Evolutionary conservation across 1,139 yeast species (phyloP).

Genomic region (Candida tropicalis): DNA sequence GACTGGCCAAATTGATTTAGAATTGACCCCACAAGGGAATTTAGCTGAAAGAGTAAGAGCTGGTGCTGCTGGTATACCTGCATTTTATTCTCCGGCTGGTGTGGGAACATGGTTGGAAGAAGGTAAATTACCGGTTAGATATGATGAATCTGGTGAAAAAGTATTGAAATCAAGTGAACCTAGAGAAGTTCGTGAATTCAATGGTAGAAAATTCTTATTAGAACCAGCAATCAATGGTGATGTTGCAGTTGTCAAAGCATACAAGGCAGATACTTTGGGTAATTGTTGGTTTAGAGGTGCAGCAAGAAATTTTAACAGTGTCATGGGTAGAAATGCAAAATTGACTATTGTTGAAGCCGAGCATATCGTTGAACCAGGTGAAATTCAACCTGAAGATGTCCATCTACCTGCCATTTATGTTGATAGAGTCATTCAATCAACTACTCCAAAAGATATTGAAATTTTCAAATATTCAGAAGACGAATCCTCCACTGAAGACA

Average conservation of each 20-base stretch:
- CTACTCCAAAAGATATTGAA: conserved; percentile 47
- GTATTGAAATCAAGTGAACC: conserved; percentile 39
- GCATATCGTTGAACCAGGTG: conserved; percentile 51
- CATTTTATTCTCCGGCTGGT: conserved; percentile 52
- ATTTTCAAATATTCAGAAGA: conserved; percentile 24
- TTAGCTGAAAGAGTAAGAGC: conserved; percentile 53
- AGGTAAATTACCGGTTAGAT: conserved; percentile 49
- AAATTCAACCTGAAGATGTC: conserved; percentile 45
- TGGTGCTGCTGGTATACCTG: conserved; percentile 55
- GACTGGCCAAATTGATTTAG: conserved; percentile 47
- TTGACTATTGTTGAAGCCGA: conserved; percentile 55
- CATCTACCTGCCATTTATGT: conserved; percentile 53
- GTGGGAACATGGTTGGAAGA: conserved; percentile 55
- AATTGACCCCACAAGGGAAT: conserved; percentile 53
- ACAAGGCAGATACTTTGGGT: conserved; percentile 49
- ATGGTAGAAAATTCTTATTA: conserved; percentile 44
- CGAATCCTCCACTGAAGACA: conserved; percentile 14
- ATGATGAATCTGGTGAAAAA: conserved; percentile 31
- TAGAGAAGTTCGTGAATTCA: conserved; percentile 44
- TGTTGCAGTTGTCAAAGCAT: conserved; percentile 50
- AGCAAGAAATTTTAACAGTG: conserved; percentile 48
- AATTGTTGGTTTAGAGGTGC: conserved; percentile 52
- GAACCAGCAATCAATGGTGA: conserved; percentile 50
- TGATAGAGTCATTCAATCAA: conserved; percentile 37
- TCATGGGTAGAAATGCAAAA: conserved; percentile 49